Conservation (phyloP, 2,329 filamentous ascomycete species). For the Penicillium janthinellum region DNA sequence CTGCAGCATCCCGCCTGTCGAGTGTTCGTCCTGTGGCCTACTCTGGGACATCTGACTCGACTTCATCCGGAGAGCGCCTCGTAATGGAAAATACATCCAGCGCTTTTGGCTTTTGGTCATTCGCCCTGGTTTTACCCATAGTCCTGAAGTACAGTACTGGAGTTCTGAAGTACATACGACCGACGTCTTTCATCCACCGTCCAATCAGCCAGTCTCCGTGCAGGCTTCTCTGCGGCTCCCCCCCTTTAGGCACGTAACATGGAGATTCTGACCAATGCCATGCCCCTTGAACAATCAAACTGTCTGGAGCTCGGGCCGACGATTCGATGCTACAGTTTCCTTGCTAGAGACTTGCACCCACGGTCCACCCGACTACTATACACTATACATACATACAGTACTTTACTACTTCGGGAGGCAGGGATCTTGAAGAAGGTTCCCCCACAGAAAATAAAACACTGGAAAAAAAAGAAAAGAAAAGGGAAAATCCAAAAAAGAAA, state of each 20-base stretch:
- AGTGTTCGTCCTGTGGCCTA: constrained; percentile 24
- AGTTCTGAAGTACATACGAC: not conserved
- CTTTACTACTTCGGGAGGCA: constrained; percentile 1
- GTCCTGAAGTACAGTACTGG: not conserved
- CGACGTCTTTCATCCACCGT: constrained; percentile 19
- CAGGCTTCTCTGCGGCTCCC: constrained; percentile 25
- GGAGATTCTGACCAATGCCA: constrained; percentile 31
- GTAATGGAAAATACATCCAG: constrained; percentile 28
- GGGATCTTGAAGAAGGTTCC: constrained; percentile 15
- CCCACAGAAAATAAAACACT: constrained; percentile 10
- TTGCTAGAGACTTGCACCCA: constrained; percentile 15
- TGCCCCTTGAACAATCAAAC: constrained; percentile 31
- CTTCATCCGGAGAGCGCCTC: constrained; percentile 27
- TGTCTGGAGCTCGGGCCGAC: constrained; percentile 20
- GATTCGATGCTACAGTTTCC: constrained; percentile 30
- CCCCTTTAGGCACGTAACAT: constrained; percentile 32
- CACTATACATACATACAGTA: constrained; percentile 1
- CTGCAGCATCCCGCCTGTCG: constrained; percentile 37
- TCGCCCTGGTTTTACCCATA: constrained; percentile 18
- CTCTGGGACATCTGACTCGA: constrained; percentile 38
- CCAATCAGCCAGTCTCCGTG: constrained; percentile 29
- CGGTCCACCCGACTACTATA: not conserved
- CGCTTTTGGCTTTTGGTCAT: constrained; percentile 1
- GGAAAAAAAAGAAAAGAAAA: not conserved
- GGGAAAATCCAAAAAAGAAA: constrained; percentile 6